These are phyloP conservation scores for Diaporthe sp. DNA, from an alignment of 2,329 filamentous ascomycete genomes.

Conservation along the genomic window DNA sequence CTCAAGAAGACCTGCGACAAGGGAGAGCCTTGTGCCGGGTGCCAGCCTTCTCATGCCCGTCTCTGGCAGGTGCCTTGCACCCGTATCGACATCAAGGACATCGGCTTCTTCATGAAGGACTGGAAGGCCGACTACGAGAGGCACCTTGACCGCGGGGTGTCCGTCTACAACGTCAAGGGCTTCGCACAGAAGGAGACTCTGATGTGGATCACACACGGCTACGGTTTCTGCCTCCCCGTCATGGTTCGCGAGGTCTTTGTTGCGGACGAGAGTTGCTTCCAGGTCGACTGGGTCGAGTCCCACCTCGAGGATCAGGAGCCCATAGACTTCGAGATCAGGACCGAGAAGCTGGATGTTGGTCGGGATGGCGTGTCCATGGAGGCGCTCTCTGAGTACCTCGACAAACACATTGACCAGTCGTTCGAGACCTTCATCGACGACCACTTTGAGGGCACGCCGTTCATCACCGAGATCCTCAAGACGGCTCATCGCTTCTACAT, in stretches of 20 bases:
- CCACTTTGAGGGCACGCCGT: slow-evolving; percentile 94
- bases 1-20: slow-evolving; percentile 99
- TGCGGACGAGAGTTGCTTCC: slow-evolving; percentile 90
- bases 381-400: slow-evolving; percentile 89
- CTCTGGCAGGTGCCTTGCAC: slow-evolving; percentile 98
- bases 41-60: slow-evolving; percentile 93
- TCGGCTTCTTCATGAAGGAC: slow-evolving; percentile 98
- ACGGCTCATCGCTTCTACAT: slow-evolving; percentile 93
- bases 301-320: slow-evolving; percentile 75
- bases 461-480: slow-evolving; percentile 96
- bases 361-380: slow-evolving; percentile 86
- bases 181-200: slow-evolving; percentile 73
- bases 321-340: slow-evolving; percentile 85
- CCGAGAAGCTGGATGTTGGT: slow-evolving; percentile 88
- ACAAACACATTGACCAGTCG: slow-evolving; percentile 91
- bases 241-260: slow-evolving; percentile 95
- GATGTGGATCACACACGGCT: slow-evolving; percentile 96
- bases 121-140: slow-evolving; percentile 98
- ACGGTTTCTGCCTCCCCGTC: slow-evolving; percentile 91
- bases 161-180: slow-evolving; percentile 94
- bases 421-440: slow-evolving; percentile 96
- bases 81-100: slow-evolving; percentile 98
- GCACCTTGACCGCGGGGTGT: slow-evolving; percentile 87
- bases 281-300: slow-evolving; percentile 92
- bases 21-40: slow-evolving; percentile 94